Percentiles rank a stretch among this genome's conserved stretches.
These are phyloP conservation scores for Chalciporus chontae DNA, from an alignment of 768 basidiomycete species.

Conservation along the genomic window DNA sequence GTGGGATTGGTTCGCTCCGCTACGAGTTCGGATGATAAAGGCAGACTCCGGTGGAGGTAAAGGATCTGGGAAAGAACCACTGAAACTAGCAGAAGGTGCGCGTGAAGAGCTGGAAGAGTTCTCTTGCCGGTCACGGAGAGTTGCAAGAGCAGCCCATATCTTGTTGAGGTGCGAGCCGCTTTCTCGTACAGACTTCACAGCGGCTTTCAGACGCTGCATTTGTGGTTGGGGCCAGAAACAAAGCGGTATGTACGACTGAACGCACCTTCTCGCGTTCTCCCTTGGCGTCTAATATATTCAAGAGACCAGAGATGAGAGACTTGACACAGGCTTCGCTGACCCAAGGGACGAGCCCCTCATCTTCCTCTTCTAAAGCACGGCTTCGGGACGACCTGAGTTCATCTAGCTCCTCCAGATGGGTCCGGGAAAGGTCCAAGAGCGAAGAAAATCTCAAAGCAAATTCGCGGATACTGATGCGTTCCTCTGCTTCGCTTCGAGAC, in stretches of 20 bases:
- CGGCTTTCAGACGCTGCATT: constrained; percentile 24
- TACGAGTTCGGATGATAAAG: constrained; percentile 46
- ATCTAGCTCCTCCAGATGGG: constrained; percentile 63
- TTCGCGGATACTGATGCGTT: constrained; percentile 70
- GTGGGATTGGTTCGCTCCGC: constrained; percentile 30
- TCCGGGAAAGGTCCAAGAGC: constrained; percentile 46
- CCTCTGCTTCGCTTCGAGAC: constrained; percentile 46
- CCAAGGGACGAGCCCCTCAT: constrained; percentile 45
- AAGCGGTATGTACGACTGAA: neutral
- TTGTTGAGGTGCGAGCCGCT: constrained; percentile 56
- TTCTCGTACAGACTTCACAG: constrained; percentile 50
- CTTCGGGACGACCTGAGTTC: constrained; percentile 37
- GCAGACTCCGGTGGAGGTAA: constrained; percentile 47
- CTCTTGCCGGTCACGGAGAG: constrained; percentile 40
- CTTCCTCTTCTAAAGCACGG: constrained; percentile 37
- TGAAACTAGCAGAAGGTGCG: constrained; percentile 6
- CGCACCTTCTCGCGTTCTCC: constrained; percentile 37
- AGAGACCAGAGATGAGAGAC: constrained; percentile 57
- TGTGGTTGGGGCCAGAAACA: neutral
- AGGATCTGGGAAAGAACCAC: constrained; percentile 53
- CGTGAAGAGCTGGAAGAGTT: constrained; percentile 17
- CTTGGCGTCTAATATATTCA: constrained; percentile 48
- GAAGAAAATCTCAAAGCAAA: constrained; percentile 64
- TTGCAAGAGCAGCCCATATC: constrained; percentile 55
- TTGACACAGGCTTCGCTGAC: constrained; percentile 63